Percentiles rank a stretch among this genome's conserved stretches.
Evolutionary conservation across 1,139 yeast genomes (phyloP).

Genomic region (Suhomyces wounanorum): DNA sequence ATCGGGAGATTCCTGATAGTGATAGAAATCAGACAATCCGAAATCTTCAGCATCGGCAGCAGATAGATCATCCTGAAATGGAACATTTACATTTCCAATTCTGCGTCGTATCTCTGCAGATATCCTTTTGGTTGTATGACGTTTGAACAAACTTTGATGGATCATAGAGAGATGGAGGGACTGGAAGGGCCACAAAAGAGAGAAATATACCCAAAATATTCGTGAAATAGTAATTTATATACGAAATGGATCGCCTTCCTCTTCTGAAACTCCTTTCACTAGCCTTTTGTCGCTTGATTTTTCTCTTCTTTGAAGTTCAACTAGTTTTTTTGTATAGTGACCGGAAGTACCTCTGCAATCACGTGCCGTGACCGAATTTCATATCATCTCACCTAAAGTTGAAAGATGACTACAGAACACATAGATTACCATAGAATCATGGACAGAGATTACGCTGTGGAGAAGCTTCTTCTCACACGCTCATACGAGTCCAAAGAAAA

Average conservation of each 20-base stretch:
- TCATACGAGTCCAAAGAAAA: conserved; percentile 44
- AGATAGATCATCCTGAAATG: conserved; percentile 44
- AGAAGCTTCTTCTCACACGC: conserved; percentile 53
- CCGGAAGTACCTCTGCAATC: neutral
- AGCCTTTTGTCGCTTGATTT: too few species aligned
- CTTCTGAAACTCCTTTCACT: too few species aligned
- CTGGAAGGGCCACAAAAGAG: too few species aligned
- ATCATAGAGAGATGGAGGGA: neutral
- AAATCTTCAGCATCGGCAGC: conserved; percentile 39
- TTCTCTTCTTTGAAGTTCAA: too few species aligned
- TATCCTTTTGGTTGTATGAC: neutral
- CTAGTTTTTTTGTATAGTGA: neutral
- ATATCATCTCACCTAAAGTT: neutral
- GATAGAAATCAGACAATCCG: conserved; percentile 42
- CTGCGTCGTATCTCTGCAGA: conserved; percentile 7
- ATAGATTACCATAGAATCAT: conserved; percentile 15
- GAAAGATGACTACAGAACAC: neutral
- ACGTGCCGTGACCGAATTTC: neutral
- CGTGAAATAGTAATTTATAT: too few species aligned
- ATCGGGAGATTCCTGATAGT: conserved; percentile 39
- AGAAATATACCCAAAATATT: too few species aligned
- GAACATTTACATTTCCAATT: conserved; percentile 26
- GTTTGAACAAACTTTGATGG: neutral
- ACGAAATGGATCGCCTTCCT: too few species aligned
- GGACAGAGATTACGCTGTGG: conserved; percentile 48